A percentile compares a stretch with the other conserved stretches of the same genome.
Evolutionary conservation across 345 rosid species (phyloP).

Genomic region (Physaria fendleri): DNA sequence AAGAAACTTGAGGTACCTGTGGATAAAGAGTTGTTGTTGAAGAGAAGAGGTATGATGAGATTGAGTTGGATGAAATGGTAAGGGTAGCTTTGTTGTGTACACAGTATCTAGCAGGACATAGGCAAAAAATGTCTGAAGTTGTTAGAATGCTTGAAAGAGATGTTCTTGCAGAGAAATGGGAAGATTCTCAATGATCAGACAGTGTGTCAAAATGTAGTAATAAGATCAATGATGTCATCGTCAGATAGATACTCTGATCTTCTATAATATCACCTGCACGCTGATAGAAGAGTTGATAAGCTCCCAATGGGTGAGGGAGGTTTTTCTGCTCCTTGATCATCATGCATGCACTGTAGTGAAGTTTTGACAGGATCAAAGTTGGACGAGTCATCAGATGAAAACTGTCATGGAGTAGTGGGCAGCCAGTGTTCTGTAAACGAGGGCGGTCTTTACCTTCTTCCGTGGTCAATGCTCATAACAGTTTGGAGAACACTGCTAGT

Average conservation of each 20-base stretch:
- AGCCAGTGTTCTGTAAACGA: constrained; percentile 57
- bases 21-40: constrained; percentile 64
- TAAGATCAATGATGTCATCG: constrained; percentile 61
- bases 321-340: constrained; percentile 88
- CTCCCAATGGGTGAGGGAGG: too few relatives aligned
- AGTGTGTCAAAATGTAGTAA: constrained; percentile 39
- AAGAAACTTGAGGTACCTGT: constrained; percentile 80
- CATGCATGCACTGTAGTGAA: constrained; percentile 59
- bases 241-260: constrained; percentile 94
- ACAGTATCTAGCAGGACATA: constrained; percentile 75
- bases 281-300: too few relatives aligned
- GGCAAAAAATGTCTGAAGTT: constrained; percentile 96
- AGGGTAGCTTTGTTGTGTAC: constrained; percentile 89
- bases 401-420: constrained; percentile 38
- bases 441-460: constrained; percentile 33
- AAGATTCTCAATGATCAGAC: constrained; percentile 84
- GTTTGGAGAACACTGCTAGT: constrained; percentile 38
- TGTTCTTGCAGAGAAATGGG: constrained; percentile 96
- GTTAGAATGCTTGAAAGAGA: constrained; percentile 98
- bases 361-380: constrained; percentile 49
- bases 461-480: constrained; percentile 27
- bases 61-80: constrained; percentile 92
- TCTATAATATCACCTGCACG: too few relatives aligned
- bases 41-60: constrained; percentile 70
- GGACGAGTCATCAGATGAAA: constrained; percentile 64